Conservation (phyloP, 2,329 filamentous ascomycete species). For the Colletotrichum sp. region DNA sequence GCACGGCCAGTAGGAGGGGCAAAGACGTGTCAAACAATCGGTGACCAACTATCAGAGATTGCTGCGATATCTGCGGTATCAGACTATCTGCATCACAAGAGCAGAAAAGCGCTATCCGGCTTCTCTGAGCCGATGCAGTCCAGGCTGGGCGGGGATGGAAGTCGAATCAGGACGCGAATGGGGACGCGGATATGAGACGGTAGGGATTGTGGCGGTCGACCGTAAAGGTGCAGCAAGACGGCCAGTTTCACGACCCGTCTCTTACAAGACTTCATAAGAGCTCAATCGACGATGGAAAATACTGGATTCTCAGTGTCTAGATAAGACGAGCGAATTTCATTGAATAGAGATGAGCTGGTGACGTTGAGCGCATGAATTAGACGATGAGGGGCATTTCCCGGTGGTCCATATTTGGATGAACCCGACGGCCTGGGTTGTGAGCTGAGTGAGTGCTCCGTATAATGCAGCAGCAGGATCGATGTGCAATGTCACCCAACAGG, state of each 20-base stretch:
- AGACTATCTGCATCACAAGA: not conserved
- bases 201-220: not conserved
- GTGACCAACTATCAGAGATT: not conserved
- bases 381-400: not conserved
- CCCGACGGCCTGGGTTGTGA: not conserved
- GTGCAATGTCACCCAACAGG: not conserved
- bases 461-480: not conserved
- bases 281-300: not conserved
- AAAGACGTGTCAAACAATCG: not conserved
- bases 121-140: not conserved
- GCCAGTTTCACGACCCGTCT: not conserved
- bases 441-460: not conserved
- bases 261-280: not conserved
- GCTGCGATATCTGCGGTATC: not conserved
- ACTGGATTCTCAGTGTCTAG: not conserved
- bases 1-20: not conserved
- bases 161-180: not conserved
- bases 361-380: not conserved
- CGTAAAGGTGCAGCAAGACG: not conserved
- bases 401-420: not conserved
- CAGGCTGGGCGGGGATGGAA: not conserved
- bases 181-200: not conserved
- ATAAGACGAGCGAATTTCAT: not conserved
- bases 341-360: not conserved
- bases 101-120: not conserved